Conservation (phyloP, 2,329 filamentous ascomycete genomes). For the Claviceps citrina region DNA sequence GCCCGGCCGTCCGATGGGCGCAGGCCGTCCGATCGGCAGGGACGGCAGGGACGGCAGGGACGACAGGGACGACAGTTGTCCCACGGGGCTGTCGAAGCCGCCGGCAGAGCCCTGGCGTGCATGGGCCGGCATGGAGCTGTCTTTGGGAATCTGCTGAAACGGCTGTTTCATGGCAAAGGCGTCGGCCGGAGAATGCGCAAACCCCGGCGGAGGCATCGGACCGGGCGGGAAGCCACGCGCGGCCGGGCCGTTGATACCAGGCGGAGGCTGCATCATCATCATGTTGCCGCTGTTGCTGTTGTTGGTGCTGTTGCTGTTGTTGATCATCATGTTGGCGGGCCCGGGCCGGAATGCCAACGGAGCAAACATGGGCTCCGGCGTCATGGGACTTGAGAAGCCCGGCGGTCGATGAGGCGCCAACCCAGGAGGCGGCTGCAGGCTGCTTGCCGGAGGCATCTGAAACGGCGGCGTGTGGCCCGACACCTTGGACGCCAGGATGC, state of each 20-base stretch:
- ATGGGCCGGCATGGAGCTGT: slow-evolving; percentile 23
- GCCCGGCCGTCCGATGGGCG: slow-evolving; percentile 75
- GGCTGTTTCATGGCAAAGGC: slow-evolving; percentile 17
- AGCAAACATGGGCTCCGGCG: slow-evolving; percentile 35
- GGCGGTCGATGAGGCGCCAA: slow-evolving; percentile 24
- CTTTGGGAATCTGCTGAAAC: slow-evolving; percentile 18
- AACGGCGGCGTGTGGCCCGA: slow-evolving; percentile 31
- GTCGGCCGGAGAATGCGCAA: slow-evolving; percentile 12
- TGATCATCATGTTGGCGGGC: slow-evolving; percentile 31
- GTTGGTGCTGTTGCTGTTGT: too few relatives aligned
- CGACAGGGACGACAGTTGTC: slow-evolving; percentile 48
- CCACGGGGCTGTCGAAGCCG: slow-evolving; percentile 36
- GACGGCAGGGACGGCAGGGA: slow-evolving; percentile 51
- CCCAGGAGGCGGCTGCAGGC: slow-evolving; percentile 32
- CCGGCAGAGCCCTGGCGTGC: slow-evolving; percentile 61
- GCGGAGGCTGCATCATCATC: too few relatives aligned
- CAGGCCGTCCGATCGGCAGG: slow-evolving; percentile 65
- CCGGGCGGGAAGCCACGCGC: slow-evolving; percentile 28
- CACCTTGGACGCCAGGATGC: slow-evolving; percentile 19
- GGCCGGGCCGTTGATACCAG: slow-evolving; percentile 31
- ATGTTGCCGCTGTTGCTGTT: too few relatives aligned
- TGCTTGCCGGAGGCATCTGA: slow-evolving; percentile 39
- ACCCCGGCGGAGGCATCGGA: slow-evolving; percentile 23
- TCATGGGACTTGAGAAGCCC: slow-evolving; percentile 42
- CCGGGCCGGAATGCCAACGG: slow-evolving; percentile 30